These are phyloP conservation scores for Heritiera littoralis DNA, from an alignment of 345 rosid species.

Conservation along the genomic window DNA sequence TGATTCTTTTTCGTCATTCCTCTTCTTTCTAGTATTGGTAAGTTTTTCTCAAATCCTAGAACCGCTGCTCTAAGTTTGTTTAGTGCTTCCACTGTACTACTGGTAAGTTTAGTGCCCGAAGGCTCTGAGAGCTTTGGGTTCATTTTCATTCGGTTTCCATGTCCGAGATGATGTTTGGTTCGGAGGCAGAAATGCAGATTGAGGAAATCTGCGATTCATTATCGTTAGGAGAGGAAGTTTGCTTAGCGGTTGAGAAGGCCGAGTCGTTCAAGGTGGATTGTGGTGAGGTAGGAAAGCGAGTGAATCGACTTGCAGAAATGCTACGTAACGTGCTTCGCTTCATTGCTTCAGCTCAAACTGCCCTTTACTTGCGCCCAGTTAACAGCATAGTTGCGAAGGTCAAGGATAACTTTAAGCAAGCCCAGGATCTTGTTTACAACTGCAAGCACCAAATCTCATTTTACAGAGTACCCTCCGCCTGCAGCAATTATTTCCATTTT, in stretches of 20 bases:
- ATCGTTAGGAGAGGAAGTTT: constrained; percentile 52
- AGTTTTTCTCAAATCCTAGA: too few relatives aligned
- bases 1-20: too few relatives aligned
- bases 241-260: constrained; percentile 50
- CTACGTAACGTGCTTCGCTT: constrained; percentile 41
- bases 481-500: constrained; percentile 50
- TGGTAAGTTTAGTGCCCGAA: too few relatives aligned
- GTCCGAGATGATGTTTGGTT: background rate
- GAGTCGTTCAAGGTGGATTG: constrained; percentile 56
- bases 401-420: too few relatives aligned
- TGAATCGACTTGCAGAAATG: constrained; percentile 55
- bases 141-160: too few relatives aligned
- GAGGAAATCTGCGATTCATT: constrained; percentile 48
- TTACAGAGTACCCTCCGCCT: constrained; percentile 54
- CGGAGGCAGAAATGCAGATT: constrained; percentile 33
- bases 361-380: constrained; percentile 33
- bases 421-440: constrained; percentile 17
- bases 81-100: too few relatives aligned
- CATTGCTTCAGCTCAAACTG: constrained; percentile 33
- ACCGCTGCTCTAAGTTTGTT: too few relatives aligned
- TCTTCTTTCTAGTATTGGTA: too few relatives aligned
- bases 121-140: too few relatives aligned
- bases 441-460: constrained; percentile 60
- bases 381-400: too few relatives aligned
- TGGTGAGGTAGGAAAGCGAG: constrained; percentile 42